Evolutionary conservation across 352 stramenopile genomes (phyloP), one percentile per base, ranked within the genome.

Genomic region (Aphanomyces cochlioides): DNA sequence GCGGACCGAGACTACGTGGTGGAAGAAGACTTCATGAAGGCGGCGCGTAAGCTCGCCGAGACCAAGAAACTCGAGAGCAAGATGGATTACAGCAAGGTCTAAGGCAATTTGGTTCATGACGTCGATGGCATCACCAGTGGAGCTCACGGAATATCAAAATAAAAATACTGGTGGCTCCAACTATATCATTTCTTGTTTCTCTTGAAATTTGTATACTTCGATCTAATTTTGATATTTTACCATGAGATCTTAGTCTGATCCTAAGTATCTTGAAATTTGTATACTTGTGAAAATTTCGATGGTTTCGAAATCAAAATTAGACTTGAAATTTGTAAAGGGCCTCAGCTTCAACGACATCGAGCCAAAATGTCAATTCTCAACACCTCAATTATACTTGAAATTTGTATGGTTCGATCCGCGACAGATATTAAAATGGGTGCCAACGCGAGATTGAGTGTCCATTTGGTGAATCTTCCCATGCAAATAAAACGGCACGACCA

Each of bases 21-120:
- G 19, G 97, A 99, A 77, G 97, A 99, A 76, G 98, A 99, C 79
- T 99, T 99, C 78, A 99, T 99, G 96, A 99, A 99, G 88, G 97
- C 97, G 3, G 97, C 96, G 57, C 90, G 98, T 66, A 99, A 99
- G 87, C 90, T 99, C 74, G 90, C 91, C 39, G 98, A 99, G 73
- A 97, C 91, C 67, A 99, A 99, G 93, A 99, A 99, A 82, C 90
- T 99, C 53, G 98, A 99, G 85, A 98, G 89, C 63, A 99, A 99
- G 86, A 94, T 99, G 80, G 97, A 99, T 83, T 99, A 99, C 83
- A 97, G 88, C 83, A 99, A 99, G 85, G 96, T 99, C 74, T 99
- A 98, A 83, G 43, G n/a, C 15, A 61, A 61, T 1, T 40, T 12
- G 12, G 5, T 19, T n/a, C 19, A 37, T 61, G 54, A 61, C 54